These are phyloP conservation scores for Lactarius vividus DNA, from an alignment of 768 basidiomycete genomes.

Conservation along the genomic window DNA sequence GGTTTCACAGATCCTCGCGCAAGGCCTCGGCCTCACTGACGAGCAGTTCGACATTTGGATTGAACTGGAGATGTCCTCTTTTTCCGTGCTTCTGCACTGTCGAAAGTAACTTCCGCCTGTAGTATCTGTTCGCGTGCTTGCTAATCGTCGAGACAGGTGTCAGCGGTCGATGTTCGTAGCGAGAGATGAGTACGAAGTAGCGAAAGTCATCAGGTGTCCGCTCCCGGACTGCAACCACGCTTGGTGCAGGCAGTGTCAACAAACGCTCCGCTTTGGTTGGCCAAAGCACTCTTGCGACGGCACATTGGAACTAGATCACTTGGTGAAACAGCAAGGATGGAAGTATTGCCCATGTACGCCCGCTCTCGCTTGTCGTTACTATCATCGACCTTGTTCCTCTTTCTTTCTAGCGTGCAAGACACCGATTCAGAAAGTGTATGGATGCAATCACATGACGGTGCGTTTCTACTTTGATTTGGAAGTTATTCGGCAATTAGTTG, in stretches of 20 bases:
- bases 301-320: slow-evolving; percentile 32
- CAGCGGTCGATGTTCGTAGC: slow-evolving; percentile 32
- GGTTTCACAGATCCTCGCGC: slow-evolving; percentile 44
- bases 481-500: not conserved
- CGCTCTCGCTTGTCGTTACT: too few species aligned
- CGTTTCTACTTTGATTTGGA: slow-evolving; percentile 28
- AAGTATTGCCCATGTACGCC: slow-evolving; percentile 36
- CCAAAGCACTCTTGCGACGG: slow-evolving; percentile 36
- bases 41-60: slow-evolving; percentile 41
- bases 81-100: slow-evolving; percentile 48
- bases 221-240: slow-evolving; percentile 32
- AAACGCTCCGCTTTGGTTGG: slow-evolving; percentile 27
- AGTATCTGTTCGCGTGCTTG: not conserved
- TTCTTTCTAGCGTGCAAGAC: slow-evolving; percentile 43
- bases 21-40: slow-evolving; percentile 46
- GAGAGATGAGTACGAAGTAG: slow-evolving; percentile 30
- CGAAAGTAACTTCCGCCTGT: slow-evolving; percentile 40
- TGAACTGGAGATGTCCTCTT: slow-evolving; percentile 46
- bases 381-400: too few species aligned
- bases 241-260: slow-evolving; percentile 37
- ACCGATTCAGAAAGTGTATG: slow-evolving; percentile 48
- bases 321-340: slow-evolving; percentile 36
- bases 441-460: slow-evolving; percentile 61
- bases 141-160: slow-evolving; percentile 24
- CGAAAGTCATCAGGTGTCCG: slow-evolving; percentile 32